phyloP scores from a whole-genome alignment of 2,329 filamentous ascomycete genomes.

The Botrytis porri region DNA sequence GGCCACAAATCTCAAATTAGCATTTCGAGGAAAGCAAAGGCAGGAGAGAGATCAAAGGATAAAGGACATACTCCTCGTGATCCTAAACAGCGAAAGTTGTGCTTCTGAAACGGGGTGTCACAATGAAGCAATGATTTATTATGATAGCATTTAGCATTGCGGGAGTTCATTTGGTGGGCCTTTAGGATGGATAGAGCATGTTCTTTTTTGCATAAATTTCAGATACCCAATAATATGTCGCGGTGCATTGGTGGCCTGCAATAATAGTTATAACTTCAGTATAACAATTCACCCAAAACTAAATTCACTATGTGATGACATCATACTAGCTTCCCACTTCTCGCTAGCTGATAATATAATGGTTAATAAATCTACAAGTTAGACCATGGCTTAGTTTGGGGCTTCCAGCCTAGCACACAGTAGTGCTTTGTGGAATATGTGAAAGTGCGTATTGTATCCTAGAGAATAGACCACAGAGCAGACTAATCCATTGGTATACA shows the following conservation, averaged over 20 bases:
- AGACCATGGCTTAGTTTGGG: not conserved
- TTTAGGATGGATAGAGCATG: not conserved
- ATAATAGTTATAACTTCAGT: not conserved
- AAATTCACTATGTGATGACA: not conserved
- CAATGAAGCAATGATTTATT: not conserved
- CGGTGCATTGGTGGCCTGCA: not conserved
- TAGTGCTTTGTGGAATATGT: not conserved
- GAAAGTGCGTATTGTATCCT: not conserved
- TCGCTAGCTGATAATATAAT: not conserved
- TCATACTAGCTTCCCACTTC: not conserved
- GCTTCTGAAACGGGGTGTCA: not conserved
- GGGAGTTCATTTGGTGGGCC: not conserved
- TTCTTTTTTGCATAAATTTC: not conserved
- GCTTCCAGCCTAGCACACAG: not conserved
- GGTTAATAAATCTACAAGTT: not conserved
- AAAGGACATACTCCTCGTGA: constrained; percentile 9
- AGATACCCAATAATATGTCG: not conserved
- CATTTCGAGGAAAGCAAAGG: not conserved
- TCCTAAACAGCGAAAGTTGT: constrained; percentile 19
- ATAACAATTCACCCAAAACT: not conserved
- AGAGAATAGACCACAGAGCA: not conserved
- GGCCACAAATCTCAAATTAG: not conserved
- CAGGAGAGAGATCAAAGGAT: constrained; percentile 12
- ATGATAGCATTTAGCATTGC: not conserved
- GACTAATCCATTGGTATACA: not conserved